Conservation (phyloP, 2,329 filamentous ascomycete species). For the Exserohilum rostratum region DNA sequence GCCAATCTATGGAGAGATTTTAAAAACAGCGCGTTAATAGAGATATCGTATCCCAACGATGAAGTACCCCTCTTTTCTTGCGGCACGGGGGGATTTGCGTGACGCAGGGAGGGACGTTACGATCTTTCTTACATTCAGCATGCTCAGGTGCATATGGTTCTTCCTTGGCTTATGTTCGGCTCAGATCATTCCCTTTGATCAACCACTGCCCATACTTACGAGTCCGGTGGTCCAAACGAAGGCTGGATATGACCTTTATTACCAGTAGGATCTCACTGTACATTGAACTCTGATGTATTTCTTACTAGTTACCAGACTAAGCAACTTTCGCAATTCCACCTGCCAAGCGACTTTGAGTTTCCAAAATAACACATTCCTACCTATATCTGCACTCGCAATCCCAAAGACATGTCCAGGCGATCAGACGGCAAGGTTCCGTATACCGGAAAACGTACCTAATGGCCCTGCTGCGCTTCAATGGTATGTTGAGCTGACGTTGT, state of each 20-base stretch:
- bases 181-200: background rate
- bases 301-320: background rate
- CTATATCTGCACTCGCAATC: background rate
- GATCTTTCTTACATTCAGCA: background rate
- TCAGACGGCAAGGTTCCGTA: background rate
- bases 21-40: too few species aligned
- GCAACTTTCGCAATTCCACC: background rate
- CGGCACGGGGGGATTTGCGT: too few species aligned
- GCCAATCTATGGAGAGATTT: too few species aligned
- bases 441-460: background rate
- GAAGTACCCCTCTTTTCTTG: background rate
- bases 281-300: background rate
- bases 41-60: background rate
- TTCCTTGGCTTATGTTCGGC: background rate
- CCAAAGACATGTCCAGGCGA: background rate
- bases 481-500: background rate
- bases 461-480: background rate
- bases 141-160: background rate
- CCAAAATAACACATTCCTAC: background rate
- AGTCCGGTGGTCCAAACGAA: background rate
- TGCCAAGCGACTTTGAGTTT: background rate
- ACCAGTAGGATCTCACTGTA: background rate
- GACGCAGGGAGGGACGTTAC: too few species aligned
- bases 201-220: background rate
- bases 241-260: background rate